Evolutionary conservation across 2,329 filamentous ascomycete species (phyloP), one percentile per base, ranked within the genome.

Genomic region (Dryadomyces sulphureus): DNA sequence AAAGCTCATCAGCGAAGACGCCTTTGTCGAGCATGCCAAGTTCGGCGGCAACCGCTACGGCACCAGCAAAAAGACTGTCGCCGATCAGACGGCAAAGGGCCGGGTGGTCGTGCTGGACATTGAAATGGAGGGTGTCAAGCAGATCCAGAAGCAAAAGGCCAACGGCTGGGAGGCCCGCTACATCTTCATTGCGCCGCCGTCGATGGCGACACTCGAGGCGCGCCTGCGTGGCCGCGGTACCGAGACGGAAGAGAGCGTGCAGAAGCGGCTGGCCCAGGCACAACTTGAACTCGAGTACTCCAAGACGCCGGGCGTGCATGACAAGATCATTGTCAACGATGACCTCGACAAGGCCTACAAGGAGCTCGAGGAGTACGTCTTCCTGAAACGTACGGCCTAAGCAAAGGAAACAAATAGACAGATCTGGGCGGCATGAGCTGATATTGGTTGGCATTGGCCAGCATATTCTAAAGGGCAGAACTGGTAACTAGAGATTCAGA

Each of bases 91-190:
- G 2, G 73, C 76, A 50, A 77, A 80, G 65, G 81, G 79, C 17
- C 73, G 72, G 57, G 77, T 88, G 38, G 90, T 89, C 50, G 79
- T 95, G 41, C 68, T 95, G 54, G 90, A 96, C 62, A 96, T 95
- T 59, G 90, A 95, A 72, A 94, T 95, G 86, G 88, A 94, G 74
- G 89, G 89, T 50, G 88, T 95, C 48, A 94, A 94, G 69, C 89
- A 95, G 65, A 84, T 95, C 30, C 50, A 54, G 46, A n/a, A 46
- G 22, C 48, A 53, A 41, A 49, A 48, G 36, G 5, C 14, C 8
- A 27, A 45, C 63, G 73, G 75, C 51, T 84, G 81, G 43, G 72
- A 72, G 54, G 84, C 87, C 7, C 78, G 85, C 46, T 94, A 86
- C 65, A 65, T 94, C 53, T 94, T 94, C 64, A 74, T 95, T 50